Conservation (phyloP, 1,284 basidiomycete species). For the Malassezia nana region DNA sequence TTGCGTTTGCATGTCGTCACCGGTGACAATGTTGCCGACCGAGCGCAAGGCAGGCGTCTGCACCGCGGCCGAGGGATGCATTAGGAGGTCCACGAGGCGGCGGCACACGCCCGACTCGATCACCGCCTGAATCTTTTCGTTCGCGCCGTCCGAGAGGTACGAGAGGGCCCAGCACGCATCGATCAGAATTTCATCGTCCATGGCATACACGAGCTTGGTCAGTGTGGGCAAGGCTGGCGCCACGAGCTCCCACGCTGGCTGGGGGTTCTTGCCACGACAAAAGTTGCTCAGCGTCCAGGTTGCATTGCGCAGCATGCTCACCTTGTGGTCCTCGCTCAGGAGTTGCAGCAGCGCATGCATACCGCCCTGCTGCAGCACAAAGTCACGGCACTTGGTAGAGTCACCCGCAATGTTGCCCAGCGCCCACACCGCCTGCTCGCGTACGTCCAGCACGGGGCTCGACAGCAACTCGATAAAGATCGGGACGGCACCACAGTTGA, state of each 20-base stretch:
- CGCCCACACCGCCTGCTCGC: slow-evolving; percentile 48
- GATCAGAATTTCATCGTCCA: slow-evolving; percentile 97
- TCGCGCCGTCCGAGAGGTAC: slow-evolving; percentile 96
- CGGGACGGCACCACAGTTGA: slow-evolving; percentile 86
- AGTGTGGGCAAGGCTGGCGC: slow-evolving; percentile 89
- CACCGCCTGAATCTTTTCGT: slow-evolving; percentile 99
- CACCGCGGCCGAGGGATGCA: slow-evolving; percentile 93
- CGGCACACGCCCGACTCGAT: slow-evolving; percentile 97
- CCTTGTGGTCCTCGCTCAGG: slow-evolving; percentile 47
- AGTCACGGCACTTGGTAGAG: slow-evolving; percentile 46
- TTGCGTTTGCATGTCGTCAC: slow-evolving; percentile 96
- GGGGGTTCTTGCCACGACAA: slow-evolving; percentile 48
- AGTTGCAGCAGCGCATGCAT: slow-evolving; percentile 42
- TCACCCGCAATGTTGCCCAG: slow-evolving; percentile 48
- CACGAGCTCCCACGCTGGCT: slow-evolving; percentile 51
- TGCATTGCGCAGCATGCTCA: slow-evolving; percentile 48
- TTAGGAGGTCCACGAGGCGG: slow-evolving; percentile 89
- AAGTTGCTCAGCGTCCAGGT: slow-evolving; percentile 49
- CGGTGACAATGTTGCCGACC: slow-evolving; percentile 97
- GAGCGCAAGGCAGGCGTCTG: slow-evolving; percentile 95
- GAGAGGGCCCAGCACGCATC: slow-evolving; percentile 99
- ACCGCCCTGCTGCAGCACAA: slow-evolving; percentile 39
- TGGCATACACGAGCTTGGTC: slow-evolving; percentile 95
- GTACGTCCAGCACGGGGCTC: slow-evolving; percentile 45
- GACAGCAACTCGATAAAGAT: slow-evolving; percentile 65